Base-by-base conservation (phyloP, 257 asterid genomes). In the Nicotiana tabacum region DNA sequence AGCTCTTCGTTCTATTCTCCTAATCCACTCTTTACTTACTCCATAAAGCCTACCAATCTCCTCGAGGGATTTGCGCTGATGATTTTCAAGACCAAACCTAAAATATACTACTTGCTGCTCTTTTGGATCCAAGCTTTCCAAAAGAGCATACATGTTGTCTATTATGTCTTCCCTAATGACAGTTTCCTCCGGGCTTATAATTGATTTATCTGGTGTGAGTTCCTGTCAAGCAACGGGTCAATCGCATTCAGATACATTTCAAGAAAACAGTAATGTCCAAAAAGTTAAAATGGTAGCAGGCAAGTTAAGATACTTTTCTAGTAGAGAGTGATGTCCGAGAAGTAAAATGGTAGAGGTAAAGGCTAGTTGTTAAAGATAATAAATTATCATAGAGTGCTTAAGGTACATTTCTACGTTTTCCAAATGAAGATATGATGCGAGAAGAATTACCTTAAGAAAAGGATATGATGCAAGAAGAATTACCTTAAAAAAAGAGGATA, bases 1-100 rank as follows among this genome's bases (percentile, higher is more conserved):
- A 87, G 98, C 98, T 32, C 85, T 30, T 65, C 85, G 89, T 85
- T 95, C 96, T 84, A 93, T 88, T 88, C 87, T 92, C 66, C 98
- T 90, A 85, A 93, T 89, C 98, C 98, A 92, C 89, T 95, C 98
- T 92, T 95, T 95, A 91, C 98, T 95, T 81, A 95, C 97, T 77
- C 90, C 32, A 74, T 83, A 86, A 68, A 83, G 89, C 85, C 86
- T 88, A 81, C 98, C 98, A 18, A 92, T 93, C 86, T 93, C 98
- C 84, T 90, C 96, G 0, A 95, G 95, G 5, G 98, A 92, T 81
- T 86, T 93, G 83, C 89, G 82, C 6, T 85, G 92, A 74, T 77
- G 79, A 57, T 90, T 89, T 53, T 90, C 87, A 15, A 95, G 88
- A 82, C 98, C 98, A 81, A 89, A 95, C 84, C 98, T 90, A 64